A percentile compares a stretch with the other conserved stretches of the same genome.
Conservation (phyloP, 257 asterid species). For the Hygrophila difformis region DNA sequence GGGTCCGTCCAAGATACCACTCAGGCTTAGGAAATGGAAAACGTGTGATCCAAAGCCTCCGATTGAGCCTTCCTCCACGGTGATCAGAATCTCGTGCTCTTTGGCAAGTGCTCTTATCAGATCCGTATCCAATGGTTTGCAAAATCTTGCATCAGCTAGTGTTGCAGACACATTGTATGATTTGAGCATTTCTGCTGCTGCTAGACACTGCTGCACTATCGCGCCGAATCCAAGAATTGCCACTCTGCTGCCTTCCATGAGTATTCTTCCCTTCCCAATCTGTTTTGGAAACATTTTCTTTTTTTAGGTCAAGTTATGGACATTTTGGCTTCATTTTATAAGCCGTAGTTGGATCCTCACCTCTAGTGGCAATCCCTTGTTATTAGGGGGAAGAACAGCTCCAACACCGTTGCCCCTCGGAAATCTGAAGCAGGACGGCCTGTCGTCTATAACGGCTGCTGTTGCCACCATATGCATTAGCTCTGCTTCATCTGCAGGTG, state of each 20-base stretch:
- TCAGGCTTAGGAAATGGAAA: conserved; percentile 52
- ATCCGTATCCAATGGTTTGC: conserved; percentile 65
- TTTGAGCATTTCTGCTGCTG: conserved; percentile 47
- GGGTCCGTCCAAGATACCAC: conserved; percentile 53
- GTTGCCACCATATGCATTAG: conserved; percentile 79
- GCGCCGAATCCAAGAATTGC: conserved; percentile 76
- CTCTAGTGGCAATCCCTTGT: conserved; percentile 62
- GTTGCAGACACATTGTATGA: conserved; percentile 33
- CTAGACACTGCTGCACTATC: conserved; percentile 51
- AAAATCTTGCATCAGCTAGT: conserved; percentile 65
- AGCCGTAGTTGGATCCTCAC: too few species aligned
- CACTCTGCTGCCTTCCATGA: conserved; percentile 49
- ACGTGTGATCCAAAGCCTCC: conserved; percentile 82
- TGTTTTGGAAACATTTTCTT: too few species aligned
- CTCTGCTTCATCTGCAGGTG: conserved; percentile 75
- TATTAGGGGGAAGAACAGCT: conserved; percentile 39
- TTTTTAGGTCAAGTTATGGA: too few species aligned
- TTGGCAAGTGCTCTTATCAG: conserved; percentile 45
- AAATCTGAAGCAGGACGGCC: conserved; percentile 68
- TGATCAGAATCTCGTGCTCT: conserved; percentile 59
- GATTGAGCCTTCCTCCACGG: conserved; percentile 68
- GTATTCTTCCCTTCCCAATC: conserved; percentile 63
- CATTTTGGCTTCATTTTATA: too few species aligned
- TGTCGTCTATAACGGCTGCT: conserved; percentile 56
- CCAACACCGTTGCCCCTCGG: conserved; percentile 75